Conservation (phyloP, 352 stramenopile species). For the Blastocystis sp. region DNA sequence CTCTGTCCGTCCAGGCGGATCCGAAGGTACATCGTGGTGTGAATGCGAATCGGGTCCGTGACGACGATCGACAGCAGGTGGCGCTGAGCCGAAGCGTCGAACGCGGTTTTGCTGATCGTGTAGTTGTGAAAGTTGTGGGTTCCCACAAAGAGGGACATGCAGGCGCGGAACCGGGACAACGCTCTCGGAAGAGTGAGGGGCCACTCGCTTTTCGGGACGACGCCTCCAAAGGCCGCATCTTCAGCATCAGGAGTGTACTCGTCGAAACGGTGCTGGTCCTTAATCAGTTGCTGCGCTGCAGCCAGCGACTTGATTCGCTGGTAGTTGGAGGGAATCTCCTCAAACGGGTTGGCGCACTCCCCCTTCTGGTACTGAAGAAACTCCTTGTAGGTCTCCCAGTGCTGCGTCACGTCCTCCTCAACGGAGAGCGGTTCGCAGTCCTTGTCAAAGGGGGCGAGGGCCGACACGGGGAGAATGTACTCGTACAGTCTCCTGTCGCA, state of each 20-base stretch:
- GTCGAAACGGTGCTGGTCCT: background rate
- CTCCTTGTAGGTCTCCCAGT: constrained; percentile 80
- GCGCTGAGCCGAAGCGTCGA: constrained; percentile 67
- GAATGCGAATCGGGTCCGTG: constrained; percentile 58
- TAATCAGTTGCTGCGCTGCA: background rate
- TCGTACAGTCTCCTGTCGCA: constrained; percentile 88
- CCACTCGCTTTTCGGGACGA: constrained; percentile 21
- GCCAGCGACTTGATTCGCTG: constrained; percentile 23
- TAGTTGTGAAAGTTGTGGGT: constrained; percentile 92
- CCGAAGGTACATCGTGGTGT: constrained; percentile 68
- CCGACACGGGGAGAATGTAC: constrained; percentile 87
- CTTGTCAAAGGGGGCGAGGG: constrained; percentile 78
- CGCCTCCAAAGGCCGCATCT: background rate
- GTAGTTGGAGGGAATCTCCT: background rate
- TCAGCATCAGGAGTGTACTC: constrained; percentile 16
- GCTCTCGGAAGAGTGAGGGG: background rate
- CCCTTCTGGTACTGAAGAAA: constrained; percentile 79
- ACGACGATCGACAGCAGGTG: constrained; percentile 73
- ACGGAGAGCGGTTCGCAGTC: background rate
- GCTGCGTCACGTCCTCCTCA: constrained; percentile 66
- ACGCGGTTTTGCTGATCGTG: constrained; percentile 79
- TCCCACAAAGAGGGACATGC: constrained; percentile 81
- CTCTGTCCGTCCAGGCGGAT: constrained; percentile 75
- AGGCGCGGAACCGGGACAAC: constrained; percentile 77
- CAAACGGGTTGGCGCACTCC: constrained; percentile 26